Evolutionary conservation across 2,329 filamentous ascomycete species (phyloP).

Genomic region (Xylaria sp.): DNA sequence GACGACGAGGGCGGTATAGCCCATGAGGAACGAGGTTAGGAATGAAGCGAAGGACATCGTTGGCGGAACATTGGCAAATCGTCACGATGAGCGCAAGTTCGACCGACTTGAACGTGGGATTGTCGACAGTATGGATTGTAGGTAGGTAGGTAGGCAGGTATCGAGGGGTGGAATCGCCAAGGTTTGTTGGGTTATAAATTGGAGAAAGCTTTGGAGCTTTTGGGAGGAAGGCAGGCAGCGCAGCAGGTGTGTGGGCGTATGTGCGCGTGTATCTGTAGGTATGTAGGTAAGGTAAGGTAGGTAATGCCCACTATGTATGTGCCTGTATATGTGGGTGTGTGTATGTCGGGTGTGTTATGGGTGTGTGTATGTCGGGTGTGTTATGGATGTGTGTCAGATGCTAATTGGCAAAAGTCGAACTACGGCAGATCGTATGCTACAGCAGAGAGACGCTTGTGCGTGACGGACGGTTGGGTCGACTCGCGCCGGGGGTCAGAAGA

Average conservation of each 20-base stretch:
- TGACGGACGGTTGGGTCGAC: background rate
- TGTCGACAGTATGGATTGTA: too few species aligned
- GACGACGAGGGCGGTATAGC: constrained; percentile 55
- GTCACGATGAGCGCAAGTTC: background rate
- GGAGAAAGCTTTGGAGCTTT: background rate
- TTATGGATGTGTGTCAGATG: background rate
- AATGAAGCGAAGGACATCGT: constrained; percentile 36
- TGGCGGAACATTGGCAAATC: constrained; percentile 19
- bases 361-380: too few species aligned
- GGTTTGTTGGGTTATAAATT: constrained; percentile 3
- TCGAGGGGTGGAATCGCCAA: background rate
- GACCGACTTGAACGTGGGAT: too few species aligned
- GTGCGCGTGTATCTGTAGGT: too few species aligned
- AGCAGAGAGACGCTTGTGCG: background rate
- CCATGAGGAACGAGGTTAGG: constrained; percentile 49
- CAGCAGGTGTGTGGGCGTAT: too few species aligned
- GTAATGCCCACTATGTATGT: too few species aligned
- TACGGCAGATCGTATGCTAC: background rate
- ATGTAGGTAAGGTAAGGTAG: too few species aligned
- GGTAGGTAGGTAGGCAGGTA: too few species aligned
- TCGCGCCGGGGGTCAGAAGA: background rate
- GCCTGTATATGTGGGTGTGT: too few species aligned
- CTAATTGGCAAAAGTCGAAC: background rate
- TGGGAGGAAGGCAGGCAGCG: background rate
- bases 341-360: background rate